Evolutionary conservation across 441 rosid genomes (phyloP), one percentile per base, ranked within the genome.

Genomic region (Theobroma grandiflorum): DNA sequence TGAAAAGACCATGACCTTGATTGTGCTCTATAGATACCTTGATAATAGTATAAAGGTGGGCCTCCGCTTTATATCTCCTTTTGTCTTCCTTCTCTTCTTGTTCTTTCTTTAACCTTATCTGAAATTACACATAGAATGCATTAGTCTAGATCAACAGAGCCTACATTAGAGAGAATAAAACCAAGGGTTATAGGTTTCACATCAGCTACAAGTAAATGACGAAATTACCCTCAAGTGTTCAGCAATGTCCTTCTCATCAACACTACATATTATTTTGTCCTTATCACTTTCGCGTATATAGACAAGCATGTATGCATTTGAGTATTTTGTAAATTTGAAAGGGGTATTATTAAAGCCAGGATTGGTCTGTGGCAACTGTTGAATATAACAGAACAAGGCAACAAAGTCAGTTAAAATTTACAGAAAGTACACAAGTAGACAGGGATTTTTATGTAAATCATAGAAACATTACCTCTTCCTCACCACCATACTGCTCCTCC

Each of bases 401-500:
- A 76, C 59, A 80, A 76, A 31, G 71, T 81, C 70, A 84, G 64
- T 74, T 67, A 43, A 72, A 18, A 59, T 76, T 72, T 62, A 80
- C 14, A 42, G 63, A 68, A 66, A 61, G 74, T 20, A 63, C 31
- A 68, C 26, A 77, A 31, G 47, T 45, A 47, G 55, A 33, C 18
- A 70, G 50, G 75, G 58, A 35, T 79, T 53, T 53, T 16, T 38
- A 26, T 65, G 69, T 22, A 67, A 74, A 49, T 47, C 63, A 40
- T 38, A 20, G 26, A 83, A 82, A 74, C 45, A 14, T 52, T 86
- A 96, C 99, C 97, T 96, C 99, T 86, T 95, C 99, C 86, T 94
- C 99, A 47, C 99, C 99, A 76, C 99, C 99, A 88, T 96, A 96
- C 84, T 96, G 99, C 83, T 95, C 99, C 81, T 96, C 99, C 81